Conservation (phyloP, 1,284 basidiomycete species). For the Anthracocystis setariae region DNA sequence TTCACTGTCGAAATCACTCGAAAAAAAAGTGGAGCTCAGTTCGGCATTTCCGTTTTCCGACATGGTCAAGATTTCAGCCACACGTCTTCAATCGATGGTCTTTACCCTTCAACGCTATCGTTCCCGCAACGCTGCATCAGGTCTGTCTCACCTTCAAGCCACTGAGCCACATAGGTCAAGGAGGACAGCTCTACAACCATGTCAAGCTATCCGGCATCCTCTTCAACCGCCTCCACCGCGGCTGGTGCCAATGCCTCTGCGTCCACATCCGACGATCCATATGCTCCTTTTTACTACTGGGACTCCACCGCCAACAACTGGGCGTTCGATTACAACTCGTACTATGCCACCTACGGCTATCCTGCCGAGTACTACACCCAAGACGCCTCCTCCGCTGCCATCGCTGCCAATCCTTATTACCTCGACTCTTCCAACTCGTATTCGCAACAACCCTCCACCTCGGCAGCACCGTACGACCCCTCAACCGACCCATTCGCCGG, state of each 20-base stretch:
- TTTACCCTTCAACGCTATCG: too few species aligned
- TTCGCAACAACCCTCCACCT: background rate
- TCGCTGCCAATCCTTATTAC: constrained; percentile 13
- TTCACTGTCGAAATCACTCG: constrained; percentile 7
- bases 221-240: background rate
- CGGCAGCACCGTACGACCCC: background rate
- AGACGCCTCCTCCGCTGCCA: constrained; percentile 17
- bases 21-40: constrained; percentile 15
- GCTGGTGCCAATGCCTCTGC: background rate
- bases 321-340: constrained; percentile 66
- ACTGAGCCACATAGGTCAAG: background rate
- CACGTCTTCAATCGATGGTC: too few species aligned
- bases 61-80: too few species aligned
- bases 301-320: constrained; percentile 58
- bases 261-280: constrained; percentile 51
- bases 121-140: too few species aligned
- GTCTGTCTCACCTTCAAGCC: background rate
- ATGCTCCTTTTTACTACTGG: constrained; percentile 67
- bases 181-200: background rate
- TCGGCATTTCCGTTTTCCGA: constrained; percentile 18
- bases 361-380: constrained; percentile 40
- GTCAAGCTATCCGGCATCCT: background rate
- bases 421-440: constrained; percentile 12
- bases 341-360: constrained; percentile 60
- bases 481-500: constrained; percentile 6